These are phyloP conservation scores for Amanita molliuscula DNA, from an alignment of 768 basidiomycete genomes.

Conservation along the genomic window DNA sequence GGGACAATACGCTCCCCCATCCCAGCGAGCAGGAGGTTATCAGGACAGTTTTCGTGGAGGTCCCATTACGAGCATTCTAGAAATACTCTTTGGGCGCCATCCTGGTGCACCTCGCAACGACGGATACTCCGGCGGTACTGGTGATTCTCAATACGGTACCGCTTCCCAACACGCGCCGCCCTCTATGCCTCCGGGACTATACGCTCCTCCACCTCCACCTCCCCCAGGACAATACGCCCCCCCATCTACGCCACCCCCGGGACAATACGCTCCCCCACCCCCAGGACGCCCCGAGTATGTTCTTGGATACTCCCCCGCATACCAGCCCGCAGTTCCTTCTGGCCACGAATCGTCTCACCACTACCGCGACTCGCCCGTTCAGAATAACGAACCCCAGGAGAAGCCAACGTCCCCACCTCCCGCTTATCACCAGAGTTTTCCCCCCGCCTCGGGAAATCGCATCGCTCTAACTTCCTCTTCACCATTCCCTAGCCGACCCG, in stretches of 20 bases:
- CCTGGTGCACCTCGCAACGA: not conserved
- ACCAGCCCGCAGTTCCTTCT: too few relatives aligned
- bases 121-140: not conserved
- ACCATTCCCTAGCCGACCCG: conserved; percentile 29
- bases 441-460: conserved; percentile 60
- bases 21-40: not conserved
- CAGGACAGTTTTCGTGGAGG: not conserved
- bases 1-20: not conserved
- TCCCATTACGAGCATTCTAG: not conserved
- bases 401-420: too few relatives aligned
- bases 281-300: conserved; percentile 35
- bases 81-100: not conserved
- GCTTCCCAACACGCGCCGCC: not conserved
- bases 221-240: not conserved
- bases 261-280: conserved; percentile 28
- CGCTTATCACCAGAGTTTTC: conserved; percentile 1
- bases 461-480: conserved; percentile 37
- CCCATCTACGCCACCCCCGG: not conserved
- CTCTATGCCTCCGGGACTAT: not conserved
- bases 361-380: too few relatives aligned
- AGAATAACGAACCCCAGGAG: too few relatives aligned
- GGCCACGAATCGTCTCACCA: too few relatives aligned
- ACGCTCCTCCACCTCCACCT: not conserved
- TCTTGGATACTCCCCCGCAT: too few relatives aligned
- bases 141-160: not conserved